Conservation (phyloP, 768 basidiomycete species). For the Hortiboletus campestris region DNA sequence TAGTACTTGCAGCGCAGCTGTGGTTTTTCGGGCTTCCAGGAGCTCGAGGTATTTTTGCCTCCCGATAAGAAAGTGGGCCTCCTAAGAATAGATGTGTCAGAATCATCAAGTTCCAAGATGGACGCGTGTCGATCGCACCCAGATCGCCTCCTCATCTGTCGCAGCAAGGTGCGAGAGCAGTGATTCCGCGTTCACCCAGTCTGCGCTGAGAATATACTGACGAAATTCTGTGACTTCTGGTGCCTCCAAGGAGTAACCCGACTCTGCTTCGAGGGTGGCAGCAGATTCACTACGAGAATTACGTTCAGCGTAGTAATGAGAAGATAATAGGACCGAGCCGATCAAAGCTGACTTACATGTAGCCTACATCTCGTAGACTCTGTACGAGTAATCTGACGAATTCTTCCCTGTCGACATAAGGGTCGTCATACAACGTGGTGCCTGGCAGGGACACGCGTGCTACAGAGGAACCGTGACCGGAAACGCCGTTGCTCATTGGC, state of each 20-base stretch:
- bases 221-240: constrained; percentile 77
- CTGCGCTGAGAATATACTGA: constrained; percentile 72
- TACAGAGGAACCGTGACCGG: constrained; percentile 49
- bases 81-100: constrained; percentile 43
- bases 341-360: constrained; percentile 45
- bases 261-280: constrained; percentile 85
- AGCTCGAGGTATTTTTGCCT: constrained; percentile 97
- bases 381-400: constrained; percentile 88
- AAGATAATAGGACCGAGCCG: constrained; percentile 8
- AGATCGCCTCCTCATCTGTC: constrained; percentile 61
- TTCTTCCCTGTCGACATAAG: constrained; percentile 81
- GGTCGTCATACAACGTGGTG: constrained; percentile 74
- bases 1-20: constrained; percentile 79
- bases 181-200: constrained; percentile 77
- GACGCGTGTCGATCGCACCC: constrained; percentile 46
- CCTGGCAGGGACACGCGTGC: constrained; percentile 68
- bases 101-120: constrained; percentile 7
- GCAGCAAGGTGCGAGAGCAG: constrained; percentile 69
- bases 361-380: constrained; percentile 85
- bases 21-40: constrained; percentile 77
- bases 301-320: constrained; percentile 9
- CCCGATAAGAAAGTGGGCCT: constrained; percentile 82
- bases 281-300: constrained; percentile 71
- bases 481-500: constrained; percentile 46
- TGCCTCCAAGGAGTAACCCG: constrained; percentile 84